Conservation (phyloP, 768 basidiomycete species). For the Pisolithus microcarpus region DNA sequence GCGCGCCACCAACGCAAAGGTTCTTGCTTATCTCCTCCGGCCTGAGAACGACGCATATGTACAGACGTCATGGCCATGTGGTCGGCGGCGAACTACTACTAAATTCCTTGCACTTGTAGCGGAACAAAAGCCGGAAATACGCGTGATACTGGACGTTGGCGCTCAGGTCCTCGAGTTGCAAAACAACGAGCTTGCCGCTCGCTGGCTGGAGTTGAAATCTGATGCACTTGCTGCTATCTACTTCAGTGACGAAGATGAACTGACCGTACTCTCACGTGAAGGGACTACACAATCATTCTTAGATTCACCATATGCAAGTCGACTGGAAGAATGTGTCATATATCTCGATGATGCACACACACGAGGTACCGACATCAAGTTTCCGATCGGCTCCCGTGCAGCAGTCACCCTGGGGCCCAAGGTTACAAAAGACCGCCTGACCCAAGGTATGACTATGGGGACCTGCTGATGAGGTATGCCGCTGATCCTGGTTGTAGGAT, state of each 20-base stretch:
- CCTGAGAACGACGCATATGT: slow-evolving; percentile 35
- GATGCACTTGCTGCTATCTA: slow-evolving; percentile 37
- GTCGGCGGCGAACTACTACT: slow-evolving; percentile 9
- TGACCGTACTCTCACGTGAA: slow-evolving; percentile 29
- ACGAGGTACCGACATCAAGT: slow-evolving; percentile 44
- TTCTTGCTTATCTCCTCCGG: slow-evolving; percentile 13
- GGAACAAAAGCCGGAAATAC: slow-evolving; percentile 27
- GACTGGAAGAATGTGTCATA: slow-evolving; percentile 35
- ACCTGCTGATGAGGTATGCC: not conserved
- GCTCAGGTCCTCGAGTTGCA: slow-evolving; percentile 47
- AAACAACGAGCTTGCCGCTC: slow-evolving; percentile 31
- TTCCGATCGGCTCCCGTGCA: slow-evolving; percentile 35
- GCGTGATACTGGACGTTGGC: slow-evolving; percentile 46
- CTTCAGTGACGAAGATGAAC: slow-evolving; percentile 31
- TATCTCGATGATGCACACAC: slow-evolving; percentile 50
- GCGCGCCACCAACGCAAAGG: slow-evolving; percentile 39
- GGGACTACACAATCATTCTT: slow-evolving; percentile 29
- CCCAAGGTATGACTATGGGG: slow-evolving; percentile 34
- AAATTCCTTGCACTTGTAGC: slow-evolving; percentile 28
- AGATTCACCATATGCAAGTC: slow-evolving; percentile 32
- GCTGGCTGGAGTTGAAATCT: slow-evolving; percentile 9
- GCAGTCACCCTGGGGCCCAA: slow-evolving; percentile 45
- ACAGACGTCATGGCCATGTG: slow-evolving; percentile 9
- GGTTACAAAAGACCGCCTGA: slow-evolving; percentile 44
- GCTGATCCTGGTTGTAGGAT: slow-evolving; percentile 28